Evolutionary conservation across 192 early-diverging fungal species (phyloP).

Genomic region (Phlyctochytrium planicorne): DNA sequence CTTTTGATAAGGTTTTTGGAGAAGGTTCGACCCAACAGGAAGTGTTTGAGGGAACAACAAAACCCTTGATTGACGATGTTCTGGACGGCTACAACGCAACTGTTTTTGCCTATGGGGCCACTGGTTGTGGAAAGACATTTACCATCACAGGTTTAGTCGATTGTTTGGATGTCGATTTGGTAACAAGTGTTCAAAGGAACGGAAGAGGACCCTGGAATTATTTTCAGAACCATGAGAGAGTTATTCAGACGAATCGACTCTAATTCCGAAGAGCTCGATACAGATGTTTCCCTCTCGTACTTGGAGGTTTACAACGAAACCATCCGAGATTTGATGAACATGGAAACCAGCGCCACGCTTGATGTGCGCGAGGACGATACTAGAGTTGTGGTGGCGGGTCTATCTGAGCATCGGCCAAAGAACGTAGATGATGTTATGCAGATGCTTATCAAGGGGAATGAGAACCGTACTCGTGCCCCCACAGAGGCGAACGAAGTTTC

Average conservation of each 20-base stretch:
- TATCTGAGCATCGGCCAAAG: constrained; percentile 57
- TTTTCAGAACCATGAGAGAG: constrained; percentile 61
- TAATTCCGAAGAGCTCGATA: neutral
- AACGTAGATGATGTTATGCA: constrained; percentile 50
- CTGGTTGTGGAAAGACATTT: constrained; percentile 79
- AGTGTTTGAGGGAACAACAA: constrained; percentile 68
- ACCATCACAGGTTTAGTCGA: constrained; percentile 54
- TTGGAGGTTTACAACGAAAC: constrained; percentile 67
- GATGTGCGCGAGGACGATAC: constrained; percentile 76
- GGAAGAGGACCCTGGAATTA: constrained; percentile 64
- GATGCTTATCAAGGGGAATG: constrained; percentile 53
- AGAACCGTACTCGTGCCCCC: constrained; percentile 70
- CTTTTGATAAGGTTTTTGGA: constrained; percentile 77
- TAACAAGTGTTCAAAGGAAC: constrained; percentile 41
- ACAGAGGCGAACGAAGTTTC: constrained; percentile 73
- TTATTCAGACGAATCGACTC: constrained; percentile 51
- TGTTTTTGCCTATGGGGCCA: constrained; percentile 77
- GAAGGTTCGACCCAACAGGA: constrained; percentile 69
- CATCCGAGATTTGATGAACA: constrained; percentile 57
- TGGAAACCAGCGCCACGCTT: constrained; percentile 29
- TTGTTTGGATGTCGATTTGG: neutral
- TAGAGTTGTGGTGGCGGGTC: constrained; percentile 66
- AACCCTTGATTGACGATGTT: constrained; percentile 66
- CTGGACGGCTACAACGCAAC: constrained; percentile 81
- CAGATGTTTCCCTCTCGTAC: constrained; percentile 44